Base-by-base conservation (phyloP, 2,329 filamentous ascomycete species). In the Emydomyces testavorans region DNA sequence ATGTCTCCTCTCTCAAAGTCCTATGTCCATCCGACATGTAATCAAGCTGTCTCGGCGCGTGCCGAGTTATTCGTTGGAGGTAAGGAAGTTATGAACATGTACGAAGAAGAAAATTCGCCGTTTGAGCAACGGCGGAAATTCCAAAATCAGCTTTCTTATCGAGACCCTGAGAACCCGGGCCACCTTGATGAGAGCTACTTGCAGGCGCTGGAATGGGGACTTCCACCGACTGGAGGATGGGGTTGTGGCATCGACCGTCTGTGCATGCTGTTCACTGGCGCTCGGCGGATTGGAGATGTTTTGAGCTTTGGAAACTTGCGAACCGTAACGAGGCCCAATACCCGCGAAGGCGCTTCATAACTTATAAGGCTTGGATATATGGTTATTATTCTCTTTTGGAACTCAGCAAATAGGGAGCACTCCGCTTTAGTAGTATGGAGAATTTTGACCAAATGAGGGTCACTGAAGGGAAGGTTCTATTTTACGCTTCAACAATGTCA, bases 151-250 rank as follows among this genome's bases (percentile, higher is more conserved):
- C 60, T 73, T 2, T 59, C 58, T 15, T 72, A 64, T 53, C 68
- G 68, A 49, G 69, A 65, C 1, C 71, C 72, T 1, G 71, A 70
- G 13, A 70, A 68, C 29, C 72, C 60, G 11, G 69, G 76, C 39
- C 65, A 74, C 57, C 58, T 75, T 63, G 88, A 95, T 59, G 83
- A 93, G 67, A 83, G 78, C 58, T 98, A 94, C 60, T 70, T 95
- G 39, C 77, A 82, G 56, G 86, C 85, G 3, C 67, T 98, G 43
- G 86, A 94, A 63, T 87, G 85, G 68, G 92, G 87, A 0, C 69
- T 98, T 51, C 92, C 92, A n/a, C 87, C 92, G 0, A 98, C 92
- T 0, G 92, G 90, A 0, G 92, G 92, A 3, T 98, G 92, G 92
- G 92, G 92, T 1, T 93, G 88, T 58, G 92, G 92, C 1, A 72